Conservation (phyloP, 2,329 filamentous ascomycete genomes). For the Zalaria sp. region DNA sequence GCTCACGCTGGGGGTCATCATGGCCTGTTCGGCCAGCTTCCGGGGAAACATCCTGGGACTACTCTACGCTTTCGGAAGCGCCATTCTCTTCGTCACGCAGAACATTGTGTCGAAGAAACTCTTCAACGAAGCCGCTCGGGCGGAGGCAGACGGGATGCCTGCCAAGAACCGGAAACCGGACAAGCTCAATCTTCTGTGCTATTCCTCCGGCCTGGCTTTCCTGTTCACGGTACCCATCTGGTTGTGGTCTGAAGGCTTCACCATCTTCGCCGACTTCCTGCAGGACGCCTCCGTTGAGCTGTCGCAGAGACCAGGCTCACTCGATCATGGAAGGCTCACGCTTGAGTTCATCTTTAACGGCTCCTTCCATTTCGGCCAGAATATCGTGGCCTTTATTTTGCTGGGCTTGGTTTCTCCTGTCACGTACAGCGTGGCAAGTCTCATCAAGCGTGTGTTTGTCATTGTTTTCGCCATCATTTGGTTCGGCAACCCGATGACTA, state of each 20-base stretch:
- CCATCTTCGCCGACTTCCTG: slow-evolving; percentile 62
- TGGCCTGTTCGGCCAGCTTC: slow-evolving; percentile 88
- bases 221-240: slow-evolving; percentile 79
- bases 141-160: slow-evolving; percentile 58
- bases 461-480: slow-evolving; percentile 90
- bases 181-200: slow-evolving; percentile 91
- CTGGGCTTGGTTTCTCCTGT: slow-evolving; percentile 90
- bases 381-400: slow-evolving; percentile 85
- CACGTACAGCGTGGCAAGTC: slow-evolving; percentile 87
- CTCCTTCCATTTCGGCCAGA: slow-evolving; percentile 90
- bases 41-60: slow-evolving; percentile 67
- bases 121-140: slow-evolving; percentile 84
- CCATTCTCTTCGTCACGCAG: slow-evolving; percentile 89
- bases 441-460: slow-evolving; percentile 96
- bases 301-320: slow-evolving; percentile 60
- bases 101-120: slow-evolving; percentile 98
- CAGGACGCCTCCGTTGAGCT: slow-evolving; percentile 67
- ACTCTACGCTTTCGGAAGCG: slow-evolving; percentile 73
- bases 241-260: slow-evolving; percentile 80
- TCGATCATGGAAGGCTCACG: slow-evolving; percentile 45
- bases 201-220: slow-evolving; percentile 90
- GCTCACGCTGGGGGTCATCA: slow-evolving; percentile 83
- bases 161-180: slow-evolving; percentile 66
- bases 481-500: slow-evolving; percentile 84
- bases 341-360: slow-evolving; percentile 97